Evolutionary conservation across 306 rosid species (phyloP).

Genomic region (Trichosanthes cucumerina): DNA sequence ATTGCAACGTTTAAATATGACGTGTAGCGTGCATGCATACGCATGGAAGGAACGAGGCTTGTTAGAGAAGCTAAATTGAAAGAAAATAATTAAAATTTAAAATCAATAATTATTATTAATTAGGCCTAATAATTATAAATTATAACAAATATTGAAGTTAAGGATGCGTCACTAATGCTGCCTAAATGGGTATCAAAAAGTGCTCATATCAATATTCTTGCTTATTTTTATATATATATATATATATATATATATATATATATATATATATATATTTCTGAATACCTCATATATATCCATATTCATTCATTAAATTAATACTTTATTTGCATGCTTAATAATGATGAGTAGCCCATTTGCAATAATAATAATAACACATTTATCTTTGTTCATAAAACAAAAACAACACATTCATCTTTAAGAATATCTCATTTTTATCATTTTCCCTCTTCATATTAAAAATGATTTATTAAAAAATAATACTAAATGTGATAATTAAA

Average conservation of each 20-base stretch:
- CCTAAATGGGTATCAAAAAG: neutral
- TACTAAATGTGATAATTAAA: too few species aligned
- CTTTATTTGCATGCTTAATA: slow-evolving; percentile 5
- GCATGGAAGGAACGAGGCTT: neutral
- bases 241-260: too few species aligned
- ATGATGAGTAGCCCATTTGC: neutral
- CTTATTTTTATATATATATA: too few species aligned
- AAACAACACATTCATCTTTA: neutral
- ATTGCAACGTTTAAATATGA: neutral
- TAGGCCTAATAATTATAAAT: neutral
- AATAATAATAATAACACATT: neutral
- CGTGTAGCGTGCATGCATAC: neutral
- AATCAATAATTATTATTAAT: neutral
- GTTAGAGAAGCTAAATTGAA: neutral
- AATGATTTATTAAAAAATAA: too few species aligned
- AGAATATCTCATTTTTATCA: too few species aligned
- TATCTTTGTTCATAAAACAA: too few species aligned
- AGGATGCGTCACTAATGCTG: neutral
- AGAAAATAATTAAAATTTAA: neutral
- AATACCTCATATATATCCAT: neutral
- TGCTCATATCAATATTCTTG: neutral
- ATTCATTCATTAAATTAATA: neutral
- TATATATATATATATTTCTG: too few species aligned
- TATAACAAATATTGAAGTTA: neutral
- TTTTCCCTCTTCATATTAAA: neutral